phyloP scores from a whole-genome alignment of 805 yeast species.

The Wickerhamiella shivajii region DNA sequence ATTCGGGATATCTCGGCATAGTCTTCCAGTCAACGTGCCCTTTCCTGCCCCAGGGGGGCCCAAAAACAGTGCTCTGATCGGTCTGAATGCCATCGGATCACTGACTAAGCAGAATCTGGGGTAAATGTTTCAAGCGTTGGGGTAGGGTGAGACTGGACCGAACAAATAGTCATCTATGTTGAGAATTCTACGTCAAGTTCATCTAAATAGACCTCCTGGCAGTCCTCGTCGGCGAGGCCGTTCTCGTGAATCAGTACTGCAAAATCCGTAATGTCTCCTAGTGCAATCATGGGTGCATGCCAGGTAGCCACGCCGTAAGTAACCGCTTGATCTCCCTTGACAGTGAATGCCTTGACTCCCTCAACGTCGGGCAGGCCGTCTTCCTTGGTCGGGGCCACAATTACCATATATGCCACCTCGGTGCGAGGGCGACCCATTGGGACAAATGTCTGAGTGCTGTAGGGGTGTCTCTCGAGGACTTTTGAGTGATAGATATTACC shows the following conservation, averaged over 20 bases:
- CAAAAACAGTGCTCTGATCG: conserved; percentile 37
- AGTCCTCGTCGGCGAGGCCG: conserved; percentile 63
- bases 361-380: conserved; percentile 39
- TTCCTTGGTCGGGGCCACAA: conserved; percentile 40
- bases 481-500: conserved; percentile 33
- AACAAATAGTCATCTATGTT: neutral
- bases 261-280: conserved; percentile 57
- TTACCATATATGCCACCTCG: conserved; percentile 52
- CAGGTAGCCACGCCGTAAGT: conserved; percentile 75
- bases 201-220: conserved; percentile 59
- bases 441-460: conserved; percentile 70
- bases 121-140: neutral
- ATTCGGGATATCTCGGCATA: conserved; percentile 38
- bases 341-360: conserved; percentile 50
- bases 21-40: conserved; percentile 69
- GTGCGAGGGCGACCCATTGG: conserved; percentile 59
- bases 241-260: conserved; percentile 81
- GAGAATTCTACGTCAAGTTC: conserved; percentile 26
- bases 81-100: conserved; percentile 4
- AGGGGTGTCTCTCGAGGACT: conserved; percentile 84
- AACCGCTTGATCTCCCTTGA: conserved; percentile 73
- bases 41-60: conserved; percentile 97
- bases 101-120: too few species aligned
- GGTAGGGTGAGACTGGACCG: neutral
- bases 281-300: conserved; percentile 95